Evolutionary conservation across 169 alveolate genomes (phyloP), one percentile per base, ranked within the genome.

Genomic region (Pseudocohnilembus persalinus): DNA sequence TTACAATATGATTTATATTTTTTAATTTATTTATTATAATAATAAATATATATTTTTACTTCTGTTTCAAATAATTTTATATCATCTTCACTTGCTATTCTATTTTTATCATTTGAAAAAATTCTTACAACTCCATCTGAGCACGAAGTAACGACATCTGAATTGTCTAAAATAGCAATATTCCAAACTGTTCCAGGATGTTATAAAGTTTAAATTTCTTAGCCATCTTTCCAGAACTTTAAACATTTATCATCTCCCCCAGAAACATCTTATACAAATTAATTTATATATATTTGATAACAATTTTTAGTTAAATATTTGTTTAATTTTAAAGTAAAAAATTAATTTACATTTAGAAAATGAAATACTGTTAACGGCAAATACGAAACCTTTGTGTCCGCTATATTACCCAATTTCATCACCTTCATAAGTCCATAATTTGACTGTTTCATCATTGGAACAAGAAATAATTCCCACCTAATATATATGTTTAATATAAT

Each of bases 131-230:
- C 89, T n/a, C 96, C 92, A 83, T 96, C 98, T 29, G 94, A 95
- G 77, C 97, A 90, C 4, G 97, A 98, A 20, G 95, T 88, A 33
- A 96, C 72, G 29, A 96, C 87, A 84, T 95, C 98, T 0, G 93
- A 94, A 49, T 87, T 78, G 31, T 74, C 34, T 81, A 94, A 95
- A 25, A 88, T 64, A 30, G 92, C 88, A n/a, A 92, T 91, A 77
- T 90, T 88, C 98, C 98, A 96, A 24, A 96, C 91, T 6, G 97
- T 93, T 73, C 91, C 90, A 27, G 98, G 97, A 73, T 93, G 97
- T 27, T 80, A 85, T 29, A 96, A 90, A 35, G 91, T 81, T 82
- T 94, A 90, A n/a, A 85, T 84, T 80, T 91, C 84, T 29, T 68
- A 81, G 0, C 89, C 90, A 32, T 92, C 93, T 83, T 84, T 90